Percentiles rank a stretch among this genome's conserved stretches.
These are phyloP conservation scores for Sphagnum contortum DNA, from an alignment of 225 moss, liverwort and hornwort species.

Conservation along the genomic window DNA sequence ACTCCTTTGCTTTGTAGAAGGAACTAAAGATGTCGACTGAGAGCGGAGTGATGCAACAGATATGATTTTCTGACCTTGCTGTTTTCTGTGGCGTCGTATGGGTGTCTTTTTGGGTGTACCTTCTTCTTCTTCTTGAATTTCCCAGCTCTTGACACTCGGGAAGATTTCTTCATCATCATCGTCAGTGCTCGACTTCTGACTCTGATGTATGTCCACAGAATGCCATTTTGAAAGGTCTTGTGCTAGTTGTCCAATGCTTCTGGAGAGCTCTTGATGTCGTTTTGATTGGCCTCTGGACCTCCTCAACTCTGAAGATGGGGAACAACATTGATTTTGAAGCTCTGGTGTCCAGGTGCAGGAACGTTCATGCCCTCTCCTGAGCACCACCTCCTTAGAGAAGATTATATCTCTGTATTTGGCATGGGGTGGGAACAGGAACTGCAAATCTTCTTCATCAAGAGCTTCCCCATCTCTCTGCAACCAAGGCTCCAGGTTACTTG, in stretches of 20 bases:
- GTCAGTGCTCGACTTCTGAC: background rate
- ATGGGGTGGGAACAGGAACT: constrained; percentile 22
- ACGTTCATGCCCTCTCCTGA: constrained; percentile 1
- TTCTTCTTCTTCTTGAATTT: constrained; percentile 29
- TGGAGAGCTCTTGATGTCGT: background rate
- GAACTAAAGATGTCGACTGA: constrained; percentile 6
- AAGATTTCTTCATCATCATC: constrained; percentile 47
- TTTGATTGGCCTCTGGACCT: constrained; percentile 1
- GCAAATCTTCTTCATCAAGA: constrained; percentile 23
- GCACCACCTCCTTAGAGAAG: background rate
- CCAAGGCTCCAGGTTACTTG: constrained; percentile 24
- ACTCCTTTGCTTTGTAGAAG: constrained; percentile 1
- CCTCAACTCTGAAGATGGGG: constrained; percentile 7
- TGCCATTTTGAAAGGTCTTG: background rate
- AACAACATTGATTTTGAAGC: constrained; percentile 7
- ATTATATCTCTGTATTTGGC: constrained; percentile 6
- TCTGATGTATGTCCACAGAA: background rate
- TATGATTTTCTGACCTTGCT: too few relatives aligned
- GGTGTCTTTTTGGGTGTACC: too few relatives aligned
- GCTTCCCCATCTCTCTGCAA: constrained; percentile 17
- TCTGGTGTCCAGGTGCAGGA: background rate
- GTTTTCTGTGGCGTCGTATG: too few relatives aligned
- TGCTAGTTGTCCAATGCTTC: background rate
- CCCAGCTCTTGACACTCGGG: constrained; percentile 56
- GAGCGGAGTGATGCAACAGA: background rate